phyloP scores from a whole-genome alignment of 441 rosid species.

The Populus tomentosa region DNA sequence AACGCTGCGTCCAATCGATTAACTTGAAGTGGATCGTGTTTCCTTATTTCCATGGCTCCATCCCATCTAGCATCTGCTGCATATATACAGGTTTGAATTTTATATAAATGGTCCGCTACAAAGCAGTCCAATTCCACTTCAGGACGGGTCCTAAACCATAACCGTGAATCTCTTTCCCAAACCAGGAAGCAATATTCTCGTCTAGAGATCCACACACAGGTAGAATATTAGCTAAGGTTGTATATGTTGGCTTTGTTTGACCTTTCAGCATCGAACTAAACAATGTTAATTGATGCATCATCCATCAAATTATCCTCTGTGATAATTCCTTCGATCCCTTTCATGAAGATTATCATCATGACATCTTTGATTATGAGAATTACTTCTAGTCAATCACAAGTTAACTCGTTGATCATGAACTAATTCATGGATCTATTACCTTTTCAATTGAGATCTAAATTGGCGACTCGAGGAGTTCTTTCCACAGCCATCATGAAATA shows the following conservation, averaged over 20 bases:
- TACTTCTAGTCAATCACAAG: background rate
- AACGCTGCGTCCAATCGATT: background rate
- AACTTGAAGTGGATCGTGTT: slow-evolving; percentile 1
- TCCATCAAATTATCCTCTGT: slow-evolving; percentile 50
- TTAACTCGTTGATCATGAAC: too few species aligned
- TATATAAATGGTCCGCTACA: slow-evolving; percentile 58
- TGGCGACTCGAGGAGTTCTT: too few species aligned
- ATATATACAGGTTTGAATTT: slow-evolving; percentile 71
- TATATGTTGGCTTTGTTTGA: slow-evolving; percentile 45
- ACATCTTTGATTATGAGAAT: background rate
- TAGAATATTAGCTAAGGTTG: slow-evolving; percentile 51
- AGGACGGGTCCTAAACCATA: slow-evolving; percentile 54
- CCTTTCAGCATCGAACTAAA: slow-evolving; percentile 56
- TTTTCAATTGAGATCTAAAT: too few species aligned
- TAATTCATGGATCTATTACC: too few species aligned
- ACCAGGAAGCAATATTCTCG: slow-evolving; percentile 29
- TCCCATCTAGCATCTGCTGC: slow-evolving; percentile 85
- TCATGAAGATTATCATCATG: background rate
- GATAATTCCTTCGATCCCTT: background rate
- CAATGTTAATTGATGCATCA: slow-evolving; percentile 47
- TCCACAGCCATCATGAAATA: too few species aligned
- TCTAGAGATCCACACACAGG: slow-evolving; percentile 56
- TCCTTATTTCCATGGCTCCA: slow-evolving; percentile 65
- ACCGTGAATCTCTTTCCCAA: slow-evolving; percentile 64
- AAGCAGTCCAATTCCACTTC: slow-evolving; percentile 54